phyloP scores from a whole-genome alignment of 2,329 filamentous ascomycete genomes.

The Talaromyces verruculosus region DNA sequence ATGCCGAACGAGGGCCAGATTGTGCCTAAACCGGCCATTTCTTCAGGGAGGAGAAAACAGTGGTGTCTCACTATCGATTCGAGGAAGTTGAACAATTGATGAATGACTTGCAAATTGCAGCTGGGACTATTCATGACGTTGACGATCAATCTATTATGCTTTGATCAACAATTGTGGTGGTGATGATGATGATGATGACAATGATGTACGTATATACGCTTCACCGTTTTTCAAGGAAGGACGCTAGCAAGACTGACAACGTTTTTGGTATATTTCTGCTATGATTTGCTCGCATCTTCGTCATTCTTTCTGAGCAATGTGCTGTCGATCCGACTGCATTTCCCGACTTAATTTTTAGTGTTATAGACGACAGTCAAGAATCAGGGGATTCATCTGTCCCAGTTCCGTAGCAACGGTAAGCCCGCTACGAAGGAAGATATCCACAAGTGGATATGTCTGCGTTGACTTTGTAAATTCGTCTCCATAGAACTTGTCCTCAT shows the following conservation, averaged over 20 bases:
- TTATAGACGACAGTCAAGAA: background rate
- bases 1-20: background rate
- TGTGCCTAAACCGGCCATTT: background rate
- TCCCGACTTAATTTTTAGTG: background rate
- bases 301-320: background rate
- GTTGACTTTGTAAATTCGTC: background rate
- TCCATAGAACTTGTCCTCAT: background rate
- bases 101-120: background rate
- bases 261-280: background rate
- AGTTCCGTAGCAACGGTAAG: conserved; percentile 20
- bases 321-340: background rate
- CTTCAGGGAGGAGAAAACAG: background rate
- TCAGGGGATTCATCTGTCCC: conserved; percentile 3
- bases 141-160: background rate
- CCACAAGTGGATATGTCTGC: background rate
- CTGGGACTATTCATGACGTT: background rate
- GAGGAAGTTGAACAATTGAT: background rate
- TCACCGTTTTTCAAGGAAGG: background rate
- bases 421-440: background rate
- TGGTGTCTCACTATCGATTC: background rate
- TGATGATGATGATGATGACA: background rate
- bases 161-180: background rate
- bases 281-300: background rate
- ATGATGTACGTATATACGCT: background rate
- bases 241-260: background rate